These are phyloP conservation scores for Aspergillus panamensis DNA, from an alignment of 495 filamentous ascomycete genomes.

Conservation along the genomic window DNA sequence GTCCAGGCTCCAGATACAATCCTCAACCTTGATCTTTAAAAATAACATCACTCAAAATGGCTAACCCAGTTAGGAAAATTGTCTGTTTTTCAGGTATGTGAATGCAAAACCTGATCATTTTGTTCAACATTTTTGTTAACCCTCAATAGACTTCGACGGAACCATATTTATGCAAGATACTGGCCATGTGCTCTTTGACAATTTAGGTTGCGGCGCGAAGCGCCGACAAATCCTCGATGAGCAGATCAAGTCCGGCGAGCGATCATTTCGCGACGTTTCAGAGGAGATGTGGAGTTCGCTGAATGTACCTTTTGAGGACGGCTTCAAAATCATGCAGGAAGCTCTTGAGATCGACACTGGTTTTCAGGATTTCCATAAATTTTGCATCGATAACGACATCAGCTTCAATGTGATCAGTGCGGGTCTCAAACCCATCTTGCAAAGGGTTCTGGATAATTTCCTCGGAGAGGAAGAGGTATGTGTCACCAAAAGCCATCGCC, in stretches of 20 bases:
- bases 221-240: slow-evolving; percentile 57
- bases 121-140: not conserved
- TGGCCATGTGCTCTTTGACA: slow-evolving; percentile 69
- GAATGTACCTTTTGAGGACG: slow-evolving; percentile 67
- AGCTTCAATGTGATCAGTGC: slow-evolving; percentile 74
- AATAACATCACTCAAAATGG: not conserved
- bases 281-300: slow-evolving; percentile 76
- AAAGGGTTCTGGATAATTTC: slow-evolving; percentile 60
- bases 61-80: slow-evolving; percentile 16
- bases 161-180: slow-evolving; percentile 80
- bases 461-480: slow-evolving; percentile 56
- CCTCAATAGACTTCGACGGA: slow-evolving; percentile 62
- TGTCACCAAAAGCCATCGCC: not conserved
- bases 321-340: slow-evolving; percentile 65
- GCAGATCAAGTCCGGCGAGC: slow-evolving; percentile 64
- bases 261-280: slow-evolving; percentile 69
- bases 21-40: not conserved
- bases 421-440: slow-evolving; percentile 63
- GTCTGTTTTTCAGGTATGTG: slow-evolving; percentile 22
- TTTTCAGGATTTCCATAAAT: slow-evolving; percentile 64
- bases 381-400: slow-evolving; percentile 61
- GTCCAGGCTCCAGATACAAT: not conserved
- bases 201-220: slow-evolving; percentile 58
- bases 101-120: too few relatives aligned
- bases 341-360: slow-evolving; percentile 62